A percentile compares a stretch with the other conserved stretches of the same genome.
These are phyloP conservation scores for Trichoderma simmonsii DNA, from an alignment of 2,329 filamentous ascomycete species.

Conservation along the genomic window DNA sequence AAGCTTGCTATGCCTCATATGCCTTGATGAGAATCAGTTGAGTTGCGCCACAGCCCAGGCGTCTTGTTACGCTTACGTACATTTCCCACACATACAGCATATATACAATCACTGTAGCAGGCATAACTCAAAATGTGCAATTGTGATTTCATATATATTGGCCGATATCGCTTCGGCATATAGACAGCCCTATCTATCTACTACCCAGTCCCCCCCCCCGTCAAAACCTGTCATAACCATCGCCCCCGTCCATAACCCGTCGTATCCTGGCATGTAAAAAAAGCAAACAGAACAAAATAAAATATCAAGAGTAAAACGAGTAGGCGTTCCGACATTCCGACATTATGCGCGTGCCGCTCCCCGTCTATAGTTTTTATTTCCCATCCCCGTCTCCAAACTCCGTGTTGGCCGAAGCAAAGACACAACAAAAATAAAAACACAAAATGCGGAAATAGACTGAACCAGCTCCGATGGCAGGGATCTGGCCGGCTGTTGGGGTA, in stretches of 20 bases:
- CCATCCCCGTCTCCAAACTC: conserved; percentile 12
- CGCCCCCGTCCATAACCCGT: not conserved
- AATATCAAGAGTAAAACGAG: not conserved
- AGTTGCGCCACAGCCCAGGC: not conserved
- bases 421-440: not conserved
- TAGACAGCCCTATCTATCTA: not conserved
- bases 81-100: not conserved
- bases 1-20: not conserved
- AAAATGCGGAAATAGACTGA: not conserved
- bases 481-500: not conserved
- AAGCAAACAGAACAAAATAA: not conserved
- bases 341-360: not conserved
- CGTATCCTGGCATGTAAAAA: not conserved
- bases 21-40: not conserved
- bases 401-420: conserved; percentile 1
- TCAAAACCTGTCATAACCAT: not conserved
- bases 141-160: conserved; percentile 1
- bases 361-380: not conserved
- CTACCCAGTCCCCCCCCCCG: too few relatives aligned
- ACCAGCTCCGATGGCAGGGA: not conserved
- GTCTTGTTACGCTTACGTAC: not conserved
- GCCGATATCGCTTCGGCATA: conserved; percentile 1
- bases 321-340: conserved; percentile 4
- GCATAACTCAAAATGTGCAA: not conserved
- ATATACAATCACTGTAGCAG: not conserved